A percentile compares a stretch with the other conserved stretches of the same genome.
These are phyloP conservation scores for Zygoascus bituminiphila DNA, from an alignment of 805 yeast genomes.

Conservation along the genomic window DNA sequence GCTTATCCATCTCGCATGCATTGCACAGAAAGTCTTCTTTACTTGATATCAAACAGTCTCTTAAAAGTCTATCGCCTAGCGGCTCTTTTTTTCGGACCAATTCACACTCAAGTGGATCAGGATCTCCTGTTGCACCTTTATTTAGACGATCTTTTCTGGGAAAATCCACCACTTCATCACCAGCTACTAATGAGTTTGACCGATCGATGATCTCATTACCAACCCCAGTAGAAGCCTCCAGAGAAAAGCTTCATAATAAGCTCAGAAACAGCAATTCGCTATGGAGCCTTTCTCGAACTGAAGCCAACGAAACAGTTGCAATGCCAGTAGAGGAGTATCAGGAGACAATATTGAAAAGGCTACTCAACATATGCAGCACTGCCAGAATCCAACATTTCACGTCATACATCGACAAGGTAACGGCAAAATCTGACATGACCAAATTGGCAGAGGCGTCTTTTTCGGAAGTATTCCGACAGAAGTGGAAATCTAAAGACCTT, in stretches of 20 bases:
- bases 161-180: constrained; percentile 3
- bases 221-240: constrained; percentile 45
- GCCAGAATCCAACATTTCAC: constrained; percentile 28
- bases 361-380: constrained; percentile 33
- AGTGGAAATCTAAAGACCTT: constrained; percentile 20
- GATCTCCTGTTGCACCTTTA: constrained; percentile 4
- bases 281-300: constrained; percentile 30
- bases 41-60: constrained; percentile 12
- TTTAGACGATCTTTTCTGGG: constrained; percentile 9
- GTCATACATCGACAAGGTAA: constrained; percentile 22
- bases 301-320: constrained; percentile 19
- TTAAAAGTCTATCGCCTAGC: constrained; percentile 10
- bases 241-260: constrained; percentile 47
- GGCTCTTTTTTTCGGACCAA: constrained; percentile 2
- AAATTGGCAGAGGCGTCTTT: constrained; percentile 42
- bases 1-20: constrained; percentile 1
- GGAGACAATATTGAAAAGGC: constrained; percentile 25
- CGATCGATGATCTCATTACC: constrained; percentile 49
- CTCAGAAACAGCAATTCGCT: constrained; percentile 44
- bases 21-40: constrained; percentile 6
- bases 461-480: constrained; percentile 36
- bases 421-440: constrained; percentile 23
- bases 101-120: constrained; percentile 1
- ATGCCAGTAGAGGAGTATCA: constrained; percentile 32
- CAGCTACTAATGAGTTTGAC: constrained; percentile 16